These are phyloP conservation scores for Zopfochytrium polystomum DNA, from an alignment of 371 early-diverging fungal genomes.

Conservation along the genomic window DNA sequence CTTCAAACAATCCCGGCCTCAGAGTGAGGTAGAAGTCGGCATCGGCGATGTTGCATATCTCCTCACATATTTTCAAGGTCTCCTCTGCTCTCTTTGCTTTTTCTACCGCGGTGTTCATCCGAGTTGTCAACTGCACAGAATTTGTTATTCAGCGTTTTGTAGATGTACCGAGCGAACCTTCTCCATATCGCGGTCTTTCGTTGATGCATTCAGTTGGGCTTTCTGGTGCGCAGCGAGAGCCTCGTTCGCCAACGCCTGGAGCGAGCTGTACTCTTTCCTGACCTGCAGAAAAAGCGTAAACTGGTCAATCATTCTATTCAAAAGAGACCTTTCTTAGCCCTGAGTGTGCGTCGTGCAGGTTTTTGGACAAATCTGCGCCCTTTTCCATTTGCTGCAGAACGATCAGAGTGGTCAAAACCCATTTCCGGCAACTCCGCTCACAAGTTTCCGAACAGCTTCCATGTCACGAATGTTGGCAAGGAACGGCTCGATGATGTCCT, in stretches of 20 bases:
- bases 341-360: conserved; percentile 35
- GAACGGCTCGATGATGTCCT: conserved; percentile 36
- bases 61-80: conserved; percentile 29
- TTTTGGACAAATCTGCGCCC: conserved; percentile 28
- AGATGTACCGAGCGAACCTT: too few species aligned
- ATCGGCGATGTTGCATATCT: conserved; percentile 32
- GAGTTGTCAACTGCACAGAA: conserved; percentile 19
- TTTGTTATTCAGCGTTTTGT: too few species aligned
- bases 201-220: conserved; percentile 23
- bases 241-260: conserved; percentile 27
- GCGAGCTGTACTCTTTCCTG: conserved; percentile 30
- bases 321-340: conserved; percentile 29
- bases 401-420: background rate
- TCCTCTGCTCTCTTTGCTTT: conserved; percentile 38
- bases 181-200: conserved; percentile 37
- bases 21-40: conserved; percentile 35
- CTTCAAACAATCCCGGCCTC: conserved; percentile 34
- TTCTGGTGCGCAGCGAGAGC: conserved; percentile 17
- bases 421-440: background rate
- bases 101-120: conserved; percentile 32
- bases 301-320: background rate
- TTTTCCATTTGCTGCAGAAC: conserved; percentile 29
- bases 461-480: conserved; percentile 32
- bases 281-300: conserved; percentile 25
- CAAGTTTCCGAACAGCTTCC: conserved; percentile 34